These are phyloP conservation scores for Suhomyces xylopsoci DNA, from an alignment of 805 yeast species.

Conservation along the genomic window DNA sequence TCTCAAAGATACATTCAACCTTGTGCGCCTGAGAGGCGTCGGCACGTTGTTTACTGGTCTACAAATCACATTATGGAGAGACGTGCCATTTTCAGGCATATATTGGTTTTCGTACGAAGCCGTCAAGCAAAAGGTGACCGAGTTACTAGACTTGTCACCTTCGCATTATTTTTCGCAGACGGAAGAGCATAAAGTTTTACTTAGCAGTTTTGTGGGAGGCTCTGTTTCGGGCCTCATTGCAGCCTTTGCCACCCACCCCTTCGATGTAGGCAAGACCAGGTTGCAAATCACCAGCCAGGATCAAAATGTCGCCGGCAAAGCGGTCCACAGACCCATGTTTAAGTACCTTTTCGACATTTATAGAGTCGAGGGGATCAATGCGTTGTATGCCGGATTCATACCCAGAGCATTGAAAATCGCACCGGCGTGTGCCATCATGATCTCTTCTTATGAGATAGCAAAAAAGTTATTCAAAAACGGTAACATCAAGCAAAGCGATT, in stretches of 20 bases:
- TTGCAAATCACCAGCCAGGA: slow-evolving; percentile 58
- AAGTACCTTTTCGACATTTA: slow-evolving; percentile 60
- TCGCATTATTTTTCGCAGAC: slow-evolving; percentile 11
- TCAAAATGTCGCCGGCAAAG: slow-evolving; percentile 7
- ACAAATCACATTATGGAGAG: slow-evolving; percentile 89
- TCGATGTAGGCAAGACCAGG: slow-evolving; percentile 95
- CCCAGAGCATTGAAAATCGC: slow-evolving; percentile 91
- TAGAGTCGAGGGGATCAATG: slow-evolving; percentile 70
- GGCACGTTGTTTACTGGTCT: slow-evolving; percentile 77
- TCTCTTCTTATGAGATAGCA: slow-evolving; percentile 87
- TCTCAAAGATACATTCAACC: slow-evolving; percentile 49
- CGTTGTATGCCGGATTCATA: slow-evolving; percentile 81
- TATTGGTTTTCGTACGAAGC: slow-evolving; percentile 88
- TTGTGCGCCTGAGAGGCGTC: slow-evolving; percentile 56
- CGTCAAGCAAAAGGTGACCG: slow-evolving; percentile 29
- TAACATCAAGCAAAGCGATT: slow-evolving; percentile 8
- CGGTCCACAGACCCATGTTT: slow-evolving; percentile 51
- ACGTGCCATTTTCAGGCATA: slow-evolving; percentile 93
- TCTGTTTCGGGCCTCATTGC: slow-evolving; percentile 81
- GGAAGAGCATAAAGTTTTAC: slow-evolving; percentile 46
- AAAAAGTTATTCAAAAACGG: slow-evolving; percentile 50
- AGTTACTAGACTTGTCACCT: slow-evolving; percentile 8
- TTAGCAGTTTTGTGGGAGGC: slow-evolving; percentile 74
- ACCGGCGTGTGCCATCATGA: slow-evolving; percentile 98
- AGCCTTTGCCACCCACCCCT: slow-evolving; percentile 87